Conservation (phyloP, 75 land plant species). For the Gnetum montanum region DNA sequence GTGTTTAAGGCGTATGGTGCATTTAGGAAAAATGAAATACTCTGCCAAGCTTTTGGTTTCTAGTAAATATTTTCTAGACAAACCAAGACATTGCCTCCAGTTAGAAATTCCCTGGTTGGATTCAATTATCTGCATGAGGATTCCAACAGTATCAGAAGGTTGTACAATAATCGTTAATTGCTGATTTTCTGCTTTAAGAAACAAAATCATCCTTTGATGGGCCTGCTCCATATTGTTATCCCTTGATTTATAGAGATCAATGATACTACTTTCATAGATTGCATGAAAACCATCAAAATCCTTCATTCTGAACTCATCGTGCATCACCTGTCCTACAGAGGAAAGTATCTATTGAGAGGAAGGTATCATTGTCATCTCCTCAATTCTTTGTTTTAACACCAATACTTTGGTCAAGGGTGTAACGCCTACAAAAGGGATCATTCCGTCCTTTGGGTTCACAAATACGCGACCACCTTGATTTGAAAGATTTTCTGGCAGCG, state of each 20-base stretch:
- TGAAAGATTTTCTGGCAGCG: conserved; percentile 23
- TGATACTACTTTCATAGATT: conserved; percentile 37
- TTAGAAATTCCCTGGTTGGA: conserved; percentile 24
- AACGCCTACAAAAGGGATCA: conserved; percentile 33
- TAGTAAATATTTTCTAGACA: conserved; percentile 21
- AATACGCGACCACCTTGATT: conserved; percentile 33
- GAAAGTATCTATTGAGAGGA: conserved; percentile 32
- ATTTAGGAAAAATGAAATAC: no score
- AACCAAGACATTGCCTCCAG: conserved; percentile 37
- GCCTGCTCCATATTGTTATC: conserved; percentile 37
- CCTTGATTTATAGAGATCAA: conserved; percentile 44
- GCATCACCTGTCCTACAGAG: conserved; percentile 42
- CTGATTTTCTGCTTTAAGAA: conserved; percentile 20
- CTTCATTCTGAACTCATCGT: conserved; percentile 26
- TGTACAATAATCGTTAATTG: conserved; percentile 27
- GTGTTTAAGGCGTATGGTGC: no score
- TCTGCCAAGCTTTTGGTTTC: no score
- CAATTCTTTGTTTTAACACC: conserved; percentile 21
- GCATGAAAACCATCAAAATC: conserved; percentile 34
- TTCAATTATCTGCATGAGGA: conserved; percentile 25
- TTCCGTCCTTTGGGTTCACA: conserved; percentile 40
- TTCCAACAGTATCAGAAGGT: conserved; percentile 20
- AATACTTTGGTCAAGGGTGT: conserved; percentile 16
- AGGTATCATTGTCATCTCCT: conserved; percentile 30
- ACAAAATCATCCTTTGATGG: conserved; percentile 29